Percentiles rank a stretch among this genome's conserved stretches.
phyloP scores from a whole-genome alignment of 495 filamentous ascomycete genomes.

The Hapsidospora chrysogenum region DNA sequence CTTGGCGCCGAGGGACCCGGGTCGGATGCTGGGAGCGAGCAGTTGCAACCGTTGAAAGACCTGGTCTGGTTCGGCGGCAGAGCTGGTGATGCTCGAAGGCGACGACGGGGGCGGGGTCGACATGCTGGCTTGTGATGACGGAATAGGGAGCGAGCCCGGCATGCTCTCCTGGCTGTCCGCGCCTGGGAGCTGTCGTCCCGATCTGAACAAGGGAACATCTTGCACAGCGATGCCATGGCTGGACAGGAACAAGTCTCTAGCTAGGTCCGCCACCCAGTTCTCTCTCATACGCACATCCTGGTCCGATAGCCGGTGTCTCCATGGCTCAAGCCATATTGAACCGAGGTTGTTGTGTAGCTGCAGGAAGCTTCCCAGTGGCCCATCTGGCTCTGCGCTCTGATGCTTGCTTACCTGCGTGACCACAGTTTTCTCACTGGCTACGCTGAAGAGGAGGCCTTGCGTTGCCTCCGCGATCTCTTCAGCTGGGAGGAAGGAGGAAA shows the following conservation, averaged over 20 bases:
- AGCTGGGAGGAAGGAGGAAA: too few species aligned
- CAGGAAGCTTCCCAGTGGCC: neutral
- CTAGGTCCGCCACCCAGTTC: neutral
- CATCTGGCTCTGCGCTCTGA: neutral
- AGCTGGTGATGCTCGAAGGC: neutral
- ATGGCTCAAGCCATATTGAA: neutral
- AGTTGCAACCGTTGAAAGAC: constrained; percentile 1
- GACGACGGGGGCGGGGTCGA: neutral
- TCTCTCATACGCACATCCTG: neutral
- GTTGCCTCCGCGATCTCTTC: neutral
- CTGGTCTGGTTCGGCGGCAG: neutral
- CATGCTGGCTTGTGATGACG: too few species aligned
- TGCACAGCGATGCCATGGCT: constrained; percentile 1
- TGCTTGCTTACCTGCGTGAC: neutral
- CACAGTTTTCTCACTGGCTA: neutral
- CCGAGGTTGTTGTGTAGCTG: neutral
- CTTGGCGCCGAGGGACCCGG: neutral
- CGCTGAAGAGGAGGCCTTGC: neutral
- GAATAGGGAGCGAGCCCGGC: too few species aligned
- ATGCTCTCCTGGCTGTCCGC: neutral
- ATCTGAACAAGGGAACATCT: neutral
- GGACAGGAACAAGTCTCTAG: constrained; percentile 1
- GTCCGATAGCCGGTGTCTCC: neutral
- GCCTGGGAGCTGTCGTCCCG: neutral
- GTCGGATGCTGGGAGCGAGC: neutral